Percentiles rank a stretch among this genome's conserved stretches.
phyloP scores from a whole-genome alignment of 441 rosid species.

The Lepidium campestre region DNA sequence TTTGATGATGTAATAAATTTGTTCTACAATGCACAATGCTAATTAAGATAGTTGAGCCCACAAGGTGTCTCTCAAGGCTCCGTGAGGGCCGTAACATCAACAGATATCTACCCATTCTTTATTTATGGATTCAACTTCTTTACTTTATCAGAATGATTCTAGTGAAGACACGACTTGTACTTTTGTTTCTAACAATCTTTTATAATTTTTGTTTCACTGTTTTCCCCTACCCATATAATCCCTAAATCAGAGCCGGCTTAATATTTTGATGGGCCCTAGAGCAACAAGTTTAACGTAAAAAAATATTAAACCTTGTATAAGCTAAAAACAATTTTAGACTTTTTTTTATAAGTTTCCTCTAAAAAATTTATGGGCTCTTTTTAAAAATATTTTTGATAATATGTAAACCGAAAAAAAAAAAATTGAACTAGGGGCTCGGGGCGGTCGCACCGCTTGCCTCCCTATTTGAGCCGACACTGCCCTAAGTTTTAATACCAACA shows the following conservation, averaged over 20 bases:
- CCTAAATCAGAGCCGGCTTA: too few species aligned
- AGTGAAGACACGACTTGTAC: slow-evolving; percentile 13
- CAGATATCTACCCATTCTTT: neutral
- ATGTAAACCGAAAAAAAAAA: too few species aligned
- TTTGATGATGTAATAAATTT: slow-evolving; percentile 1
- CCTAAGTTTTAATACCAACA: neutral
- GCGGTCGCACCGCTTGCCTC: too few species aligned
- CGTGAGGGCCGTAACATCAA: neutral
- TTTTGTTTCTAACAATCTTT: neutral
- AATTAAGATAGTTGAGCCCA: slow-evolving; percentile 6
- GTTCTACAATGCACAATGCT: neutral
- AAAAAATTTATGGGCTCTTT: too few species aligned
- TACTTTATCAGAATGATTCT: slow-evolving; percentile 11
- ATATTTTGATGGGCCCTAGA: too few species aligned
- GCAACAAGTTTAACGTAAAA: too few species aligned
- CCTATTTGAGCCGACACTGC: too few species aligned
- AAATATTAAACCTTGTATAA: too few species aligned
- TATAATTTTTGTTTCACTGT: neutral
- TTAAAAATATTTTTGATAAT: too few species aligned
- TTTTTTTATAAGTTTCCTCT: too few species aligned
- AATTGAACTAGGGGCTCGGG: too few species aligned
- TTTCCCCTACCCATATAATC: neutral
- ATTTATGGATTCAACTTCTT: slow-evolving; percentile 19
- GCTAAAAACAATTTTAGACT: too few species aligned
- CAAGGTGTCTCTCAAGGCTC: neutral